Evolutionary conservation across 73 alveolate species (phyloP).

Genomic region (Uronychia binucleata): DNA sequence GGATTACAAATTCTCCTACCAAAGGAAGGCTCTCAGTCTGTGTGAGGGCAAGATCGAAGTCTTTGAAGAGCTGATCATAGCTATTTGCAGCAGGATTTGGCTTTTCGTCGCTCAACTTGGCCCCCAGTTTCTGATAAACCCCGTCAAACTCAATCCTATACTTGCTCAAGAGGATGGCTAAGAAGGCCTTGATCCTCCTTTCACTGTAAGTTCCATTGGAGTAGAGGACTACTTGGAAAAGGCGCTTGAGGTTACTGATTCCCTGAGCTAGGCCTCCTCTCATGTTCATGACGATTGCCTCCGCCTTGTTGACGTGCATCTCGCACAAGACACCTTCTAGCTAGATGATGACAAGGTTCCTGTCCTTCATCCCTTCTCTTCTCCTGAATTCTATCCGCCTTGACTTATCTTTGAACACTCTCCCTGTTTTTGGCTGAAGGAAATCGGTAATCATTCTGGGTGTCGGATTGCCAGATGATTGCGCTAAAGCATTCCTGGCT

Average conservation of each 20-base stretch:
- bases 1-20: neutral
- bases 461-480: too few relatives aligned
- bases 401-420: neutral
- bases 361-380: slow-evolving; percentile 52
- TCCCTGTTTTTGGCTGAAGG: too few relatives aligned
- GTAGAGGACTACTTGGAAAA: slow-evolving; percentile 20
- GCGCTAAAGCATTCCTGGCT: too few relatives aligned
- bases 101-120: slow-evolving; percentile 7
- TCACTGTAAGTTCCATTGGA: slow-evolving; percentile 13
- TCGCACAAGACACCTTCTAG: slow-evolving; percentile 46
- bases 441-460: too few relatives aligned
- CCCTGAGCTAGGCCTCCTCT: slow-evolving; percentile 25
- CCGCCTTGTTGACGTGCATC: neutral
- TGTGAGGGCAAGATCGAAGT: slow-evolving; percentile 28
- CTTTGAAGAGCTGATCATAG: slow-evolving; percentile 33
- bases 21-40: slow-evolving; percentile 1
- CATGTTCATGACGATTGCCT: slow-evolving; percentile 7
- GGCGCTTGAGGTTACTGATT: slow-evolving; percentile 9
- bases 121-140: slow-evolving; percentile 16
- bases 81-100: too few relatives aligned
- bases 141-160: slow-evolving; percentile 37
- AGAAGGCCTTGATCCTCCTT: too few relatives aligned
- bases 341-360: slow-evolving; percentile 32
- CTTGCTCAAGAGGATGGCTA: too few relatives aligned
- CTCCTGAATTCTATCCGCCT: slow-evolving; percentile 31